These are phyloP conservation scores for Eremothecium sinecaudum DNA, from an alignment of 1,139 yeast species.

Conservation along the genomic window DNA sequence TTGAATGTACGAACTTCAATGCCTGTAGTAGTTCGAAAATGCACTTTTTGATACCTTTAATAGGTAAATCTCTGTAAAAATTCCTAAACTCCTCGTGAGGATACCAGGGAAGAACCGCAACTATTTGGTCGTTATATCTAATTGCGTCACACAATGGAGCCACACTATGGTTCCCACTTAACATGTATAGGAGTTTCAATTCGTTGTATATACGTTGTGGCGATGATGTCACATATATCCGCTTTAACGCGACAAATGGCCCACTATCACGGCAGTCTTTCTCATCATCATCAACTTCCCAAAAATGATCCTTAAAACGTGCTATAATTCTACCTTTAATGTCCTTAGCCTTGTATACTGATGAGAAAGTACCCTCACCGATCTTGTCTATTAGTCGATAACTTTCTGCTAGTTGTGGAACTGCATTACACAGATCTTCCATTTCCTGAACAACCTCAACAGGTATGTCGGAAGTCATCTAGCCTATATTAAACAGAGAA, in stretches of 20 bases:
- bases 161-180: constrained; percentile 61
- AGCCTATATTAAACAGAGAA: too few relatives aligned
- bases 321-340: constrained; percentile 22
- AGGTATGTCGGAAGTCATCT: constrained; percentile 22
- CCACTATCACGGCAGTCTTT: constrained; percentile 25
- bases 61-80: constrained; percentile 70
- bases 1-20: constrained; percentile 62
- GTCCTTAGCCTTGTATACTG: constrained; percentile 84
- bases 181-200: constrained; percentile 58
- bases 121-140: constrained; percentile 80
- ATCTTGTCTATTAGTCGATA: constrained; percentile 72
- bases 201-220: constrained; percentile 87
- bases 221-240: constrained; percentile 91
- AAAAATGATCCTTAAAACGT: constrained; percentile 24
- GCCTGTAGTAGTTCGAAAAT: constrained; percentile 72
- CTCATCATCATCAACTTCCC: constrained; percentile 30
- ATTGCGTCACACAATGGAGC: constrained; percentile 87
- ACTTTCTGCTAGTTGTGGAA: constrained; percentile 49
- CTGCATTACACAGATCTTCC: constrained; percentile 49
- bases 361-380: constrained; percentile 92
- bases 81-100: constrained; percentile 86
- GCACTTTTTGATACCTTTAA: constrained; percentile 71
- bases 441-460: constrained; percentile 56
- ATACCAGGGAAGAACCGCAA: constrained; percentile 86
- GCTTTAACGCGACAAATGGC: constrained; percentile 71